These are phyloP conservation scores for Vigna hirtella DNA, from an alignment of 306 rosid species.

Conservation along the genomic window DNA sequence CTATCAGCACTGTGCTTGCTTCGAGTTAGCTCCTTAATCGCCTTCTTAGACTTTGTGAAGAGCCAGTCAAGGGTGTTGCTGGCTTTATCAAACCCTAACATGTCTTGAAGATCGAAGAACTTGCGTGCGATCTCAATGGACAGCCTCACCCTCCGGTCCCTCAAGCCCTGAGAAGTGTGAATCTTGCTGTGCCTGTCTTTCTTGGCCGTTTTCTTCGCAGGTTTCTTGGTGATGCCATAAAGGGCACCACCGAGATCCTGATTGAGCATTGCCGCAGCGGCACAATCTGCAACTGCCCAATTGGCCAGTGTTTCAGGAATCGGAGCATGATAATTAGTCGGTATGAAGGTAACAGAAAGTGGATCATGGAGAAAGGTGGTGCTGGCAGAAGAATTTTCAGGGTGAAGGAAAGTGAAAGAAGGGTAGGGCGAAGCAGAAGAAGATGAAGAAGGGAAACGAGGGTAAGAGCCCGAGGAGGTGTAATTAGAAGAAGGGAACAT, in stretches of 20 bases:
- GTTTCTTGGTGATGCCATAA: slow-evolving; percentile 2
- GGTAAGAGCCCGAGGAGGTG: slow-evolving; percentile 53
- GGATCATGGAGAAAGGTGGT: slow-evolving; percentile 50
- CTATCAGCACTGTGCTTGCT: slow-evolving; percentile 40
- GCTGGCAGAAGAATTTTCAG: slow-evolving; percentile 40
- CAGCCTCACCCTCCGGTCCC: slow-evolving; percentile 83
- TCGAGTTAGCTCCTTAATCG: slow-evolving; percentile 56
- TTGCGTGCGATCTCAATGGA: slow-evolving; percentile 77
- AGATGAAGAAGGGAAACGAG: slow-evolving; percentile 56
- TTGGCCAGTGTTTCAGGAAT: slow-evolving; percentile 47
- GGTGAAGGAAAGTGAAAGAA: slow-evolving; percentile 47
- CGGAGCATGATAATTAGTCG: slow-evolving; percentile 38
- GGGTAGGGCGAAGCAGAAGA: slow-evolving; percentile 40
- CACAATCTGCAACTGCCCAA: slow-evolving; percentile 46
- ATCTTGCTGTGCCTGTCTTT: slow-evolving; percentile 93
- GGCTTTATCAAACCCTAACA: slow-evolving; percentile 92
- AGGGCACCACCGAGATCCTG: slow-evolving; percentile 27
- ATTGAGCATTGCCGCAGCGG: slow-evolving; percentile 41
- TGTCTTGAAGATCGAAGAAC: slow-evolving; percentile 94
- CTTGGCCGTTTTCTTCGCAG: slow-evolving; percentile 50
- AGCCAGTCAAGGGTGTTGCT: slow-evolving; percentile 94
- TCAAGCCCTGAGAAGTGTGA: slow-evolving; percentile 80
- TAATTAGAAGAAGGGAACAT: slow-evolving; percentile 66
- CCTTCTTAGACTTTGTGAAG: slow-evolving; percentile 64
- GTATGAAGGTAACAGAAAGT: slow-evolving; percentile 45